Conservation (phyloP, 768 basidiomycete species). For the Baorangia bicolor region DNA sequence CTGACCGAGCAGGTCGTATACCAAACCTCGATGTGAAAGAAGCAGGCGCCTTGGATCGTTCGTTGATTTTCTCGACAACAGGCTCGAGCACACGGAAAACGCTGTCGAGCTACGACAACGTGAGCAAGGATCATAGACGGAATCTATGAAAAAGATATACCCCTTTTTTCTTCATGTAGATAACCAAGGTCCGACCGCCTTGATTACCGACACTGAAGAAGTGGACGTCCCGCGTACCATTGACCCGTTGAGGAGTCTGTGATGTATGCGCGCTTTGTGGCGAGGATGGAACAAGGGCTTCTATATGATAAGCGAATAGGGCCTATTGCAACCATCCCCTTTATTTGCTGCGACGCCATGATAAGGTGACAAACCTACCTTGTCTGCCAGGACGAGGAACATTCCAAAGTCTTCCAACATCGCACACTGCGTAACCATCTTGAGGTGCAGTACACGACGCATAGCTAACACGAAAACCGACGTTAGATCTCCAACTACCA, state of each 20-base stretch:
- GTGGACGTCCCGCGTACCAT: conserved; percentile 87
- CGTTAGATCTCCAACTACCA: conserved; percentile 2
- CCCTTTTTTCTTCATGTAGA: conserved; percentile 96
- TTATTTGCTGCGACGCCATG: neutral
- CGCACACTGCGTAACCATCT: conserved; percentile 92
- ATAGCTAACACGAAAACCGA: conserved; percentile 53
- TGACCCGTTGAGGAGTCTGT: conserved; percentile 87
- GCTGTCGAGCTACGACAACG: conserved; percentile 61
- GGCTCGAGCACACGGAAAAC: conserved; percentile 98
- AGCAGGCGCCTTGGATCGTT: conserved; percentile 66
- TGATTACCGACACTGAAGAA: conserved; percentile 94
- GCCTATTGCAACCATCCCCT: conserved; percentile 42
- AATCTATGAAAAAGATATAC: conserved; percentile 33
- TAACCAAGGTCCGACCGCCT: conserved; percentile 82
- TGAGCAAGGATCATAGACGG: conserved; percentile 12
- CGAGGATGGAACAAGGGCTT: conserved; percentile 90
- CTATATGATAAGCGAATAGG: conserved; percentile 92
- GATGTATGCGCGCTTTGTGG: conserved; percentile 63
- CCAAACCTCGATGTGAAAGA: conserved; percentile 73
- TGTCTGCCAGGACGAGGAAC: conserved; percentile 93
- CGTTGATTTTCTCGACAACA: conserved; percentile 85
- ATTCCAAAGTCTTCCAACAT: conserved; percentile 97
- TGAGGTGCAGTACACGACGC: conserved; percentile 90
- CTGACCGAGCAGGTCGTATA: conserved; percentile 76
- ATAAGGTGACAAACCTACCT: conserved; percentile 41